A percentile compares a stretch with the other conserved stretches of the same genome.
Evolutionary conservation across 441 rosid genomes (phyloP).

Genomic region (Dalechampia spathulata): DNA sequence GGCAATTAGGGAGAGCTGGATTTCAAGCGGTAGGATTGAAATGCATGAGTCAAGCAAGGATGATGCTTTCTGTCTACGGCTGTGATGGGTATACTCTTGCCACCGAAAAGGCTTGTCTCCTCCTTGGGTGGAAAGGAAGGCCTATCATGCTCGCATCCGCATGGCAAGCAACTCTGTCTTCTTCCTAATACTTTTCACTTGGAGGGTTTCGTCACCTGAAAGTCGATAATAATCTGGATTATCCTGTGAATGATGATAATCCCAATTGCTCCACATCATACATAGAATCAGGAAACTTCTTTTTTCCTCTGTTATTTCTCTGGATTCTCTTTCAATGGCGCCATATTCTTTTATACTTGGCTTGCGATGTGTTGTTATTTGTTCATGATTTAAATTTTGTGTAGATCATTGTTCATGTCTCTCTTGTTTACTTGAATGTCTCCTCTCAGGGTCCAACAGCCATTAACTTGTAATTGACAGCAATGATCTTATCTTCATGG

Average conservation of each 20-base stretch:
- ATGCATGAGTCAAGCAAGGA: constrained; percentile 50
- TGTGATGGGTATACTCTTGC: constrained; percentile 52
- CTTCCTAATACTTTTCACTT: constrained; percentile 11
- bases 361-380: too few species aligned
- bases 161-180: constrained; percentile 41
- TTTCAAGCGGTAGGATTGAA: constrained; percentile 47
- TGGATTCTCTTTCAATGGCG: too few species aligned
- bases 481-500: too few species aligned
- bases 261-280: background rate
- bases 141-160: constrained; percentile 65
- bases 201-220: constrained; percentile 32
- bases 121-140: constrained; percentile 72
- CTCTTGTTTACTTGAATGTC: too few species aligned
- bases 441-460: too few species aligned
- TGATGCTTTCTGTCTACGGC: constrained; percentile 57
- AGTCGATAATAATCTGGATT: constrained; percentile 4
- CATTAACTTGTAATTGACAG: too few species aligned
- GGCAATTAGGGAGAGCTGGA: constrained; percentile 62
- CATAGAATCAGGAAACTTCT: too few species aligned
- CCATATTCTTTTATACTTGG: too few species aligned
- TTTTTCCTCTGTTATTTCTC: too few species aligned
- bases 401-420: too few species aligned
- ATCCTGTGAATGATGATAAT: background rate
- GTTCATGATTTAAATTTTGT: too few species aligned
- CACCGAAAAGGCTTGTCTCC: constrained; percentile 47